Conservation (phyloP, 169 alveolate species). For the Condylostoma magnum region DNA sequence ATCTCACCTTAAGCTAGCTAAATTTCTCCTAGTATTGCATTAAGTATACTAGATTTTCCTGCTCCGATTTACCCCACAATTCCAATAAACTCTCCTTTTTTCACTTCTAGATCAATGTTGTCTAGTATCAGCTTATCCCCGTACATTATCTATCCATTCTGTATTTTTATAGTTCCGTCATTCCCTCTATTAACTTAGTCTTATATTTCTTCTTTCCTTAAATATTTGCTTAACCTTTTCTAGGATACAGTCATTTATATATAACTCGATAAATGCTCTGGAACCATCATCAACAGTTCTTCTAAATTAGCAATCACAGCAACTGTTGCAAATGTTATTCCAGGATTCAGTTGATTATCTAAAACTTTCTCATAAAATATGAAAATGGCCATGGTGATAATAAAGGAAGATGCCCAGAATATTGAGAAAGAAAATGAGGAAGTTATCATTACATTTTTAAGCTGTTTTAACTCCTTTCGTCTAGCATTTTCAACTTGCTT, state of each 20-base stretch:
- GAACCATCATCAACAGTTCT: background rate
- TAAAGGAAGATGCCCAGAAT: background rate
- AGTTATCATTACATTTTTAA: background rate
- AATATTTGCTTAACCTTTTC: conserved; percentile 1
- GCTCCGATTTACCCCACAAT: conserved; percentile 3
- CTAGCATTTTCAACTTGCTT: conserved; percentile 60
- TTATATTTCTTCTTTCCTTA: background rate
- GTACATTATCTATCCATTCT: background rate
- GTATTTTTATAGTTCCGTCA: background rate
- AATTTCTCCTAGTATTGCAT: conserved; percentile 1
- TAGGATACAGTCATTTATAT: background rate
- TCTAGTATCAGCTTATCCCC: conserved; percentile 23
- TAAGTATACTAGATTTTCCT: background rate
- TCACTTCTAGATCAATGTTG: conserved; percentile 42
- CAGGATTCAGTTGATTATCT: background rate
- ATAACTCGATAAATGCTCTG: background rate
- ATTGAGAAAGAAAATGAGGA: background rate
- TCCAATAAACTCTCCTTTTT: conserved; percentile 66
- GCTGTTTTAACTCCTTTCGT: conserved; percentile 50
- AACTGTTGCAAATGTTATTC: conserved; percentile 6
- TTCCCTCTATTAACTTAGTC: background rate
- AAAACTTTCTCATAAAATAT: background rate
- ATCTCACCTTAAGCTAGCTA: no score
- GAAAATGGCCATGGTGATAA: background rate
- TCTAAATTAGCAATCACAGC: background rate